Percentiles rank a stretch among this genome's conserved stretches.
phyloP scores from a whole-genome alignment of 2,329 filamentous ascomycete species.

The Dryadomyces quercus-mongolicae region DNA sequence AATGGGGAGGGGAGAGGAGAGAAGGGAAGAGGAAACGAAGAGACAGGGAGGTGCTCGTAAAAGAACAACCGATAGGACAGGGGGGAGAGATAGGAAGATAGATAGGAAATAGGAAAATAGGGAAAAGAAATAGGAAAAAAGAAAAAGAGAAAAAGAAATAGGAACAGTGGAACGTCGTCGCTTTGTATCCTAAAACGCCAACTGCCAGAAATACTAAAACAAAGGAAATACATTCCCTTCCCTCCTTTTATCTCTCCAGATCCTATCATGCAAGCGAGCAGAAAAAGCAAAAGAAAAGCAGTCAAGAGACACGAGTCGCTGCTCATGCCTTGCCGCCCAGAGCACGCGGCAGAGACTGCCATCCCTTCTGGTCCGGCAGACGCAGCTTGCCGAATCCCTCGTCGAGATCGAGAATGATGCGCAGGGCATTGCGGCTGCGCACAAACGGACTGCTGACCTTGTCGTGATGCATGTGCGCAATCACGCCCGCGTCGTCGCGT shows the following conservation, averaged over 20 bases:
- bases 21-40: neutral
- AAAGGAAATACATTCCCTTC: neutral
- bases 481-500: neutral
- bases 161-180: neutral
- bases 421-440: conserved; percentile 76
- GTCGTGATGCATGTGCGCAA: conserved; percentile 24
- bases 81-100: neutral
- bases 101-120: neutral
- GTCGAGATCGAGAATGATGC: conserved; percentile 90
- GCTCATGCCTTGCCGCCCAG: conserved; percentile 27
- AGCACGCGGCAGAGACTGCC: conserved; percentile 38
- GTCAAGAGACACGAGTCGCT: too few species aligned
- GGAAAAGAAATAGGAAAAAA: neutral
- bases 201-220: neutral
- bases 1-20: neutral
- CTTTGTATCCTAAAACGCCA: conserved; percentile 2
- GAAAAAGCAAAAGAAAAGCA: neutral
- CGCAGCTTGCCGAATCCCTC: conserved; percentile 77
- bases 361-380: conserved; percentile 40
- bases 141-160: neutral
- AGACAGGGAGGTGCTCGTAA: neutral
- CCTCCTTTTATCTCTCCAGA: neutral
- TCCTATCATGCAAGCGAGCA: neutral
- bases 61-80: too few species aligned
- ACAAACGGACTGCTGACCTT: conserved; percentile 43